A percentile compares a stretch with the other conserved stretches of the same genome.
phyloP scores from a whole-genome alignment of 768 basidiomycete genomes.

The Porpolomopsis calyptriformis region DNA sequence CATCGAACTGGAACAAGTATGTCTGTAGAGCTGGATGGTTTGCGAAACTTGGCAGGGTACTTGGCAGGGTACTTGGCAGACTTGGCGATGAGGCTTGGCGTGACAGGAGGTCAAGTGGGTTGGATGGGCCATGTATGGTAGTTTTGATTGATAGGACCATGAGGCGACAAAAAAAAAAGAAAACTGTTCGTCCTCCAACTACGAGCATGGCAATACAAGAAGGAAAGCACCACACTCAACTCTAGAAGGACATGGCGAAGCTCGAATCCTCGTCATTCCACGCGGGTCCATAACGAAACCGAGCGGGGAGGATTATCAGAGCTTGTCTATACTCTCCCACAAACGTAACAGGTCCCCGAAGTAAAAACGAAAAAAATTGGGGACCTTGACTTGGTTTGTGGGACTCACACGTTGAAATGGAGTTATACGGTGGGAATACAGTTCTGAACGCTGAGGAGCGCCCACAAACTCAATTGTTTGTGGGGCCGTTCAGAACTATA shows the following conservation, averaged over 20 bases:
- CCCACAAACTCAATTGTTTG: too few relatives aligned
- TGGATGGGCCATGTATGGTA: too few relatives aligned
- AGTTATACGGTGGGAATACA: background rate
- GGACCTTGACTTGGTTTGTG: conserved; percentile 7
- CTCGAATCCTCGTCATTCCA: background rate
- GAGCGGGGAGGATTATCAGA: background rate
- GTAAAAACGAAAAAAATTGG: background rate
- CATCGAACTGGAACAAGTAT: too few relatives aligned
- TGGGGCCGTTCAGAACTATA: too few relatives aligned
- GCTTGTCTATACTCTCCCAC: conserved; percentile 2
- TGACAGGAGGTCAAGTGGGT: too few relatives aligned
- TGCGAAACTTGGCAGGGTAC: too few relatives aligned
- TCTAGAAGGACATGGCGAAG: conserved; percentile 1
- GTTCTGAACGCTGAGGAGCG: too few relatives aligned
- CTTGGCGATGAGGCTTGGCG: too few relatives aligned
- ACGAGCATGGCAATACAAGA: background rate
- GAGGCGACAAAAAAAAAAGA: background rate
- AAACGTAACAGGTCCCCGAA: conserved; percentile 7
- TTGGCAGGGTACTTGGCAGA: too few relatives aligned
- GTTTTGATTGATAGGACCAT: too few relatives aligned
- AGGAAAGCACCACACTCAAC: conserved; percentile 4
- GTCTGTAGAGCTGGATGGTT: too few relatives aligned
- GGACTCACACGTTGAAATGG: background rate
- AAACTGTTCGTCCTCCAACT: conserved; percentile 3
- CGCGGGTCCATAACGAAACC: conserved; percentile 5